These are phyloP conservation scores for Trichoderma reesei DNA, from an alignment of 495 filamentous ascomycete genomes.

Conservation along the genomic window DNA sequence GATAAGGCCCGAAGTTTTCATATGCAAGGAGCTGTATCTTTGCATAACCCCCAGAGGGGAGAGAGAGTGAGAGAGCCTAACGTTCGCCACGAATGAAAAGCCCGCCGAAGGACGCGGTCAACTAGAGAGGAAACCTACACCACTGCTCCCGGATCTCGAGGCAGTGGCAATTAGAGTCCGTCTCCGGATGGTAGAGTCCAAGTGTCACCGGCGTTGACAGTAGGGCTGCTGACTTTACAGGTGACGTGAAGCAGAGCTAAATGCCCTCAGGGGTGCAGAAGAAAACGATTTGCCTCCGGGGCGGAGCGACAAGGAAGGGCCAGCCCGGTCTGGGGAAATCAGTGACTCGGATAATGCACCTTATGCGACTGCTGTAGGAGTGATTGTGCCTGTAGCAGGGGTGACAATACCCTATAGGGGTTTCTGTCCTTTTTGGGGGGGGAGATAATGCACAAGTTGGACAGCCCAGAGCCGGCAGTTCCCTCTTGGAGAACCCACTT, in stretches of 20 bases:
- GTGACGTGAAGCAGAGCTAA: constrained; percentile 1
- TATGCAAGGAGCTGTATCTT: neutral
- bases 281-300: neutral
- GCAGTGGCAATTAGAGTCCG: neutral
- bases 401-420: constrained; percentile 7
- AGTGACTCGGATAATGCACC: neutral
- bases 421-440: neutral
- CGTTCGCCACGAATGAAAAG: neutral
- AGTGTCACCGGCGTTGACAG: neutral
- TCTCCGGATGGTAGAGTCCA: neutral
- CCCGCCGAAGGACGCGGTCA: neutral
- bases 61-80: neutral
- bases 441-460: neutral
- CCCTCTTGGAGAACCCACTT: neutral
- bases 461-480: neutral
- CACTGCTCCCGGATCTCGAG: neutral
- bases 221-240: neutral
- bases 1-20: neutral
- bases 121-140: neutral
- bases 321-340: constrained; percentile 1
- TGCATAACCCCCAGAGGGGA: neutral
- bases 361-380: neutral
- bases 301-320: constrained; percentile 3
- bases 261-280: constrained; percentile 2
- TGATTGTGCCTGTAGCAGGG: constrained; percentile 2